Evolutionary conservation across 75 land plant species (phyloP).

Genomic region (Pinus tabuliformis): DNA sequence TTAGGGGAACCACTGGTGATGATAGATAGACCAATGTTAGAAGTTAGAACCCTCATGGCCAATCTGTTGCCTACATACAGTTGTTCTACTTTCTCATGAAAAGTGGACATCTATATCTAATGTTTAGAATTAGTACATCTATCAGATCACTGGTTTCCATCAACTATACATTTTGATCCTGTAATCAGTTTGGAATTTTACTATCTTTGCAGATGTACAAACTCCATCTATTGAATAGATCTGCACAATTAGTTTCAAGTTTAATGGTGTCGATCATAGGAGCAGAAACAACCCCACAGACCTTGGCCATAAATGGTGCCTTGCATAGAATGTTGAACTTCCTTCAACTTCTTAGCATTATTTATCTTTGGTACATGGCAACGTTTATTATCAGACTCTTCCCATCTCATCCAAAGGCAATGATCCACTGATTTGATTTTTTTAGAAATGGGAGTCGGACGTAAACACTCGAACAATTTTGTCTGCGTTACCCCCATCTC

Average conservation of each 20-base stretch:
- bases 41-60: too few relatives aligned
- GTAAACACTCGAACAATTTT: neutral
- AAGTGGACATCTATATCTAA: too few relatives aligned
- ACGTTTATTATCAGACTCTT: slow-evolving; percentile 75
- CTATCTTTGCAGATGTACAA: slow-evolving; percentile 71
- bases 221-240: slow-evolving; percentile 90
- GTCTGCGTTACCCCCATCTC: neutral
- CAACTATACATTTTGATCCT: too few relatives aligned
- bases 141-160: too few relatives aligned
- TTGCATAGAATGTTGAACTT: slow-evolving; percentile 62
- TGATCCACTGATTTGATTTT: neutral
- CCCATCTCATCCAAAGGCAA: slow-evolving; percentile 33
- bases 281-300: slow-evolving; percentile 74
- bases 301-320: slow-evolving; percentile 74
- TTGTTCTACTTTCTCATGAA: too few relatives aligned
- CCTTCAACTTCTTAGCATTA: slow-evolving; percentile 53
- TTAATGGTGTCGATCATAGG: slow-evolving; percentile 77
- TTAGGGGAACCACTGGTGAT: too few relatives aligned
- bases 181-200: neutral
- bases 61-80: too few relatives aligned
- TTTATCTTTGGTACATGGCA: slow-evolving; percentile 84
- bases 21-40: too few relatives aligned
- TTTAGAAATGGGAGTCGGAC: neutral
- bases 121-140: too few relatives aligned
- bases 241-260: slow-evolving; percentile 91